A percentile compares a stretch with the other conserved stretches of the same genome.
Conservation (phyloP, 2,329 filamentous ascomycete species). For the Aspergillus uvarum region DNA sequence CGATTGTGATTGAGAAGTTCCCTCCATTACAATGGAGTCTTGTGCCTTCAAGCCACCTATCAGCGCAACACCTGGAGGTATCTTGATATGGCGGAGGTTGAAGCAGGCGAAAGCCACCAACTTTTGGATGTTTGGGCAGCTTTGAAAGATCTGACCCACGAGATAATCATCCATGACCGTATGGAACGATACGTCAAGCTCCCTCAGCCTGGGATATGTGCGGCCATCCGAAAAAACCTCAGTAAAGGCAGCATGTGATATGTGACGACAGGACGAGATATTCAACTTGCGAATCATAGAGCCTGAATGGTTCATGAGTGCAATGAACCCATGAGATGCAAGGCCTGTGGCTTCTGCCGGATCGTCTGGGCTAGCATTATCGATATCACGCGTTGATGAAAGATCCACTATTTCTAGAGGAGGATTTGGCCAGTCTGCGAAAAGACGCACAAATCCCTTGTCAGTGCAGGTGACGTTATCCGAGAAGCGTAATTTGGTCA, state of each 20-base stretch:
- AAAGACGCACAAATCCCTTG: conserved; percentile 68
- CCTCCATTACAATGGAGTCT: conserved; percentile 50
- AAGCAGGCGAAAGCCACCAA: conserved; percentile 65
- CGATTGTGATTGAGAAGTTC: conserved; percentile 8
- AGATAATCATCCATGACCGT: conserved; percentile 47
- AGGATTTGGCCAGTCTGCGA: conserved; percentile 72
- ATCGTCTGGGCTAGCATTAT: conserved; percentile 67
- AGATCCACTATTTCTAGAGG: conserved; percentile 71
- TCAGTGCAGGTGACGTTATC: conserved; percentile 77
- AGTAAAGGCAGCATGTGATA: conserved; percentile 69
- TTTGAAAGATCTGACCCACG: conserved; percentile 45
- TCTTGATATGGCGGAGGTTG: conserved; percentile 55
- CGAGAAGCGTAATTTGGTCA: conserved; percentile 77
- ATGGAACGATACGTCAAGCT: conserved; percentile 74
- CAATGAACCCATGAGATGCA: conserved; percentile 71
- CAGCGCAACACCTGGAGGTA: conserved; percentile 58
- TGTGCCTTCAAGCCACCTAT: conserved; percentile 61
- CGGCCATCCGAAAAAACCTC: conserved; percentile 66
- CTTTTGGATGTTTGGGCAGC: conserved; percentile 52
- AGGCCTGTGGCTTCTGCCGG: conserved; percentile 67
- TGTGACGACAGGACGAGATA: conserved; percentile 81
- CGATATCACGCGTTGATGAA: conserved; percentile 72
- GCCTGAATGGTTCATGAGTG: conserved; percentile 82
- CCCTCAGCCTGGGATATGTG: conserved; percentile 65
- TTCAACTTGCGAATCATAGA: conserved; percentile 65